Conservation (phyloP, 192 early-diverging fungal genomes). For the Podila clonocystis region DNA sequence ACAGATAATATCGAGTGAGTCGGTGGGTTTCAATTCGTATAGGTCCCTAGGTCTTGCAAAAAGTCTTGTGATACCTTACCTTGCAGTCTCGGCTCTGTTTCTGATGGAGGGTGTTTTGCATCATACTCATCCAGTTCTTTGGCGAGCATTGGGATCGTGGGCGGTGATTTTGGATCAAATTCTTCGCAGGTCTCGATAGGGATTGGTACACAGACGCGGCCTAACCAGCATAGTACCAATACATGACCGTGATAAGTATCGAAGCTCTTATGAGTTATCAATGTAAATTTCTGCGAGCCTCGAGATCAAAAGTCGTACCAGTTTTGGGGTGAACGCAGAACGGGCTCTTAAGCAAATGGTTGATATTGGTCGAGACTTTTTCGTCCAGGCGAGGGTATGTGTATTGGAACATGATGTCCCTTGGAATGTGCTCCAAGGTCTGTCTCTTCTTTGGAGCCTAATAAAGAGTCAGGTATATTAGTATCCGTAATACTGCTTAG, state of each 20-base stretch:
- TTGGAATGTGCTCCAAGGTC: conserved; percentile 51
- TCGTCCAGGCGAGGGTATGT: conserved; percentile 94
- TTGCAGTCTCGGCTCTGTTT: conserved; percentile 43
- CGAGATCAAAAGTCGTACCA: conserved; percentile 56
- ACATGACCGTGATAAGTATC: not conserved
- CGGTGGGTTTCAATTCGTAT: not conserved
- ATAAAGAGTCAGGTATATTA: not conserved
- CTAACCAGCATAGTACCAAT: conserved; percentile 40
- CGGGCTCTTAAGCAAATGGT: conserved; percentile 96
- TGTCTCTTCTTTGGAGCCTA: conserved; percentile 51
- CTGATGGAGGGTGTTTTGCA: conserved; percentile 6
- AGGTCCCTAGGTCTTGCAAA: not conserved
- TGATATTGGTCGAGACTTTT: conserved; percentile 89
- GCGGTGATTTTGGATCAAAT: conserved; percentile 86
- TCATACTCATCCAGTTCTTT: conserved; percentile 69
- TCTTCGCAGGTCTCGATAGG: conserved; percentile 73
- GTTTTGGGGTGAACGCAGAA: conserved; percentile 98
- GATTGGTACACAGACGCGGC: conserved; percentile 95
- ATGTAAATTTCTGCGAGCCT: not conserved
- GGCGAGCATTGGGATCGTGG: conserved; percentile 75
- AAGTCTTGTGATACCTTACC: conserved; percentile 21
- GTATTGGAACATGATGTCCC: conserved; percentile 91
- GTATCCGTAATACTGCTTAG: too few species aligned
- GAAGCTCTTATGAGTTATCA: not conserved
- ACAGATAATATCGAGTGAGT: not conserved